A percentile compares a stretch with the other conserved stretches of the same genome.
Evolutionary conservation across 2,329 filamentous ascomycete genomes (phyloP).

Genomic region (Berkeleyomyces rouxiae): DNA sequence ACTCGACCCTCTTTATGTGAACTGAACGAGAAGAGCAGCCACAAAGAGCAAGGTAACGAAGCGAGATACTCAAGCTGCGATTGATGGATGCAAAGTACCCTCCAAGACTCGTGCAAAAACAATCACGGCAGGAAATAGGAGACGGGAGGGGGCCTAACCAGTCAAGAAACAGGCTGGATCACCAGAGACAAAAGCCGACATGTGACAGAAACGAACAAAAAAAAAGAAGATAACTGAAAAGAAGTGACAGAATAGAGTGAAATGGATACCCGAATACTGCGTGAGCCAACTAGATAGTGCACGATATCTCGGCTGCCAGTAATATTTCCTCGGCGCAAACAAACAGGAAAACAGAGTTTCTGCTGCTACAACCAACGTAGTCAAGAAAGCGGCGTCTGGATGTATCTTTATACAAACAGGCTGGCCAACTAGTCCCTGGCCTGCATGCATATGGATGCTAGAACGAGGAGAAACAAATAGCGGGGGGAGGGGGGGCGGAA

Average conservation of each 20-base stretch:
- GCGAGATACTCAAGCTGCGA: background rate
- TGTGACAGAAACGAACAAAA: background rate
- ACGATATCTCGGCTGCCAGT: background rate
- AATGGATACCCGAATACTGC: background rate
- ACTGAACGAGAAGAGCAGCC: background rate
- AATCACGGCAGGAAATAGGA: background rate
- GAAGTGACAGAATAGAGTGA: conserved; percentile 1
- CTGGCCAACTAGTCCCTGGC: no score
- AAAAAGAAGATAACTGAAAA: background rate
- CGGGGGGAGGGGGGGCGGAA: background rate
- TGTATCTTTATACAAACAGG: no score
- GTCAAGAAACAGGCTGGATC: background rate
- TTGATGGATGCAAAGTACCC: background rate
- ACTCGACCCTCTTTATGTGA: no score
- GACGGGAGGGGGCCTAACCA: background rate
- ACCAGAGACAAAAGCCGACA: background rate
- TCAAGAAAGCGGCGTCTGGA: no score
- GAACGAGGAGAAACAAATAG: background rate
- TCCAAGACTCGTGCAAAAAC: background rate
- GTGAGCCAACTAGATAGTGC: background rate
- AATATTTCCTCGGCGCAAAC: background rate
- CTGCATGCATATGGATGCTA: background rate
- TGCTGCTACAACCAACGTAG: background rate
- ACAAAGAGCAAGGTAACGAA: background rate
- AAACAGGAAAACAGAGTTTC: background rate